Conservation (phyloP, 1,139 yeast genomes). For the Protomyces pachydermus region DNA sequence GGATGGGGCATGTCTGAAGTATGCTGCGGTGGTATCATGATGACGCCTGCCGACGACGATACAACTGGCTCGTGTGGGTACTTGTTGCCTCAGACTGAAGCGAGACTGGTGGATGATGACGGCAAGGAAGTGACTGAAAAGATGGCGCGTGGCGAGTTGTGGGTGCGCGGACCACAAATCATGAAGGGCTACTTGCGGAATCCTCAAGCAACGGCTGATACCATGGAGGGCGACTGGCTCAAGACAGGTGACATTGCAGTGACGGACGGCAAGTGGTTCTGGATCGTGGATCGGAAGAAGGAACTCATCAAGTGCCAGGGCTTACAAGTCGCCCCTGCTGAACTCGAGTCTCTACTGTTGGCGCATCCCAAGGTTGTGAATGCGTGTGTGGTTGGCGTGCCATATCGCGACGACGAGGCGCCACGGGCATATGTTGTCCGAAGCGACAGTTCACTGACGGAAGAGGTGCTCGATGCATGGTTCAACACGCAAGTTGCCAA, state of each 20-base stretch:
- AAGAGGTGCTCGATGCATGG: constrained; percentile 35
- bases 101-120: constrained; percentile 44
- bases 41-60: constrained; percentile 32
- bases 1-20: constrained; percentile 42
- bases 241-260: constrained; percentile 72
- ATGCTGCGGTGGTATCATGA: constrained; percentile 47
- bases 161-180: constrained; percentile 66
- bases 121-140: constrained; percentile 52
- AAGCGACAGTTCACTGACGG: constrained; percentile 25
- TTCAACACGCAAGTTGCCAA: constrained; percentile 34
- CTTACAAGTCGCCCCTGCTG: constrained; percentile 77
- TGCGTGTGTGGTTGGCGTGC: constrained; percentile 42
- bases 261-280: constrained; percentile 48
- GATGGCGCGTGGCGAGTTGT: constrained; percentile 50
- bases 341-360: constrained; percentile 60
- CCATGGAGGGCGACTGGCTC: constrained; percentile 63
- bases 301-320: constrained; percentile 65
- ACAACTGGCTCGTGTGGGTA: constrained; percentile 51
- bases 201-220: constrained; percentile 48
- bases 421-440: constrained; percentile 42
- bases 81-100: constrained; percentile 43
- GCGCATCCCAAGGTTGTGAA: constrained; percentile 40
- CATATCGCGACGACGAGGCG: constrained; percentile 36
- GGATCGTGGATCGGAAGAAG: constrained; percentile 61
- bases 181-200: constrained; percentile 59